Evolutionary conservation across 768 basidiomycete genomes (phyloP).

Genomic region (Mycena amicta): DNA sequence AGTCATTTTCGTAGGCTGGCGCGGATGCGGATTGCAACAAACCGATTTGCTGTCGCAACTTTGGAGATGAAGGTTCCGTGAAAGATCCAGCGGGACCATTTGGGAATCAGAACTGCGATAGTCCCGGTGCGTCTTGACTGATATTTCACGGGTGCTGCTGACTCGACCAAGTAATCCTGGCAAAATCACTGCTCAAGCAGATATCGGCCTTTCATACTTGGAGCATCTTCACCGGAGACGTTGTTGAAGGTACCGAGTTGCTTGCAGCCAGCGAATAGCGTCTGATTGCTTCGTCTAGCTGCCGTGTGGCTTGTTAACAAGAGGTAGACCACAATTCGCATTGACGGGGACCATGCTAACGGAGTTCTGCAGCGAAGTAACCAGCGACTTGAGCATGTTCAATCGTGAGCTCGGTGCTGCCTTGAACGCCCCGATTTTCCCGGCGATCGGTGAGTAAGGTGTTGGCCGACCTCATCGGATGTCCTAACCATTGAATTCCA

Average conservation of each 20-base stretch:
- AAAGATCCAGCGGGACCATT: slow-evolving; percentile 49
- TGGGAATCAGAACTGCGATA: slow-evolving; percentile 56
- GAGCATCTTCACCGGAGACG: slow-evolving; percentile 67
- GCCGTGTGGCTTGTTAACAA: slow-evolving; percentile 53
- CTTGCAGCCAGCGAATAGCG: too few relatives aligned
- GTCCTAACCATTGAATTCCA: slow-evolving; percentile 27
- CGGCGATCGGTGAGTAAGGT: slow-evolving; percentile 52
- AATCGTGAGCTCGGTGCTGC: slow-evolving; percentile 46
- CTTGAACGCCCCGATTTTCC: slow-evolving; percentile 47
- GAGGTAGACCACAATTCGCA: too few relatives aligned
- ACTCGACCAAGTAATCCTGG: slow-evolving; percentile 31
- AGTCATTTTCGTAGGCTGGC: too few relatives aligned
- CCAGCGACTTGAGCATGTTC: slow-evolving; percentile 46
- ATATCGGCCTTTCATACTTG: slow-evolving; percentile 44
- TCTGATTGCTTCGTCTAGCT: too few relatives aligned
- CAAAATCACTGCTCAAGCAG: slow-evolving; percentile 51
- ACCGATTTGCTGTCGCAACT: slow-evolving; percentile 63
- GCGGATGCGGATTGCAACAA: slow-evolving; percentile 62
- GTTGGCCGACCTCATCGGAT: too few relatives aligned
- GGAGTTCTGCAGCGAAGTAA: slow-evolving; percentile 48
- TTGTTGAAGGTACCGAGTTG: slow-evolving; percentile 56
- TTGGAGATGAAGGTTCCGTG: slow-evolving; percentile 41
- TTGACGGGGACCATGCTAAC: slow-evolving; percentile 47
- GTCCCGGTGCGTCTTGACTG: slow-evolving; percentile 34
- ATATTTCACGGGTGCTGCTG: not conserved